Percentiles rank a stretch among this genome's conserved stretches.
phyloP scores from a whole-genome alignment of 495 filamentous ascomycete species.

The Monascus purpureus region DNA sequence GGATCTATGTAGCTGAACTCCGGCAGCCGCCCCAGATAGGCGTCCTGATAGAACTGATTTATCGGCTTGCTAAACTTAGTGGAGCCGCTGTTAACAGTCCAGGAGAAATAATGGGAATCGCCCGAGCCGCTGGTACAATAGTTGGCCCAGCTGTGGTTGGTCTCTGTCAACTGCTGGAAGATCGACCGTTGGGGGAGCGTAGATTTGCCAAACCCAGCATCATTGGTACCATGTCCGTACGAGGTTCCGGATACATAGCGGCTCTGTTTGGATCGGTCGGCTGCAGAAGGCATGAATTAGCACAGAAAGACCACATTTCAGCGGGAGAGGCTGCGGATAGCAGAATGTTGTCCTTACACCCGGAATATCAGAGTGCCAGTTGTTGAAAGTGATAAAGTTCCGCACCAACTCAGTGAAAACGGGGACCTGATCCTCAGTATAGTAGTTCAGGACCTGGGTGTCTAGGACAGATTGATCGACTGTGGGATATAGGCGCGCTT shows the following conservation, averaged over 20 bases:
- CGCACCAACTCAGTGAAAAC: slow-evolving; percentile 31
- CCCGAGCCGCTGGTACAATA: slow-evolving; percentile 37
- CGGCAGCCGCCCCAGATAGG: slow-evolving; percentile 23
- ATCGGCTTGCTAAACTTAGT: slow-evolving; percentile 17
- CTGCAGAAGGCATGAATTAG: no score
- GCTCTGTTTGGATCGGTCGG: slow-evolving; percentile 37
- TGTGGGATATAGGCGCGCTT: slow-evolving; percentile 19
- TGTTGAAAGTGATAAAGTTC: slow-evolving; percentile 37
- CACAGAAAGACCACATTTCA: no score
- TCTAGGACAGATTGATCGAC: slow-evolving; percentile 22
- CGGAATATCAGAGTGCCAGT: slow-evolving; percentile 36
- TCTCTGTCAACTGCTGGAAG: slow-evolving; percentile 32
- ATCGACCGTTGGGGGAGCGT: slow-evolving; percentile 32
- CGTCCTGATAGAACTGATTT: slow-evolving; percentile 23
- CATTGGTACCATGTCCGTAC: slow-evolving; percentile 33
- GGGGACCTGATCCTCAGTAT: slow-evolving; percentile 33
- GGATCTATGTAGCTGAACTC: slow-evolving; percentile 38
- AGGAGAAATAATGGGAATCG: slow-evolving; percentile 25
- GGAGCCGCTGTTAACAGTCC: slow-evolving; percentile 24
- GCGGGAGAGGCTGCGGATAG: no score
- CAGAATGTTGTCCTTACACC: slow-evolving; percentile 33
- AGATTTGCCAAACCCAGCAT: slow-evolving; percentile 24
- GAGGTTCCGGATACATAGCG: slow-evolving; percentile 35
- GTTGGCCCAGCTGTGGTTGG: slow-evolving; percentile 33
- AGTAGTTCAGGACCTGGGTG: slow-evolving; percentile 37